phyloP scores from a whole-genome alignment of 352 stramenopile species.

The Phytophthora vignae region DNA sequence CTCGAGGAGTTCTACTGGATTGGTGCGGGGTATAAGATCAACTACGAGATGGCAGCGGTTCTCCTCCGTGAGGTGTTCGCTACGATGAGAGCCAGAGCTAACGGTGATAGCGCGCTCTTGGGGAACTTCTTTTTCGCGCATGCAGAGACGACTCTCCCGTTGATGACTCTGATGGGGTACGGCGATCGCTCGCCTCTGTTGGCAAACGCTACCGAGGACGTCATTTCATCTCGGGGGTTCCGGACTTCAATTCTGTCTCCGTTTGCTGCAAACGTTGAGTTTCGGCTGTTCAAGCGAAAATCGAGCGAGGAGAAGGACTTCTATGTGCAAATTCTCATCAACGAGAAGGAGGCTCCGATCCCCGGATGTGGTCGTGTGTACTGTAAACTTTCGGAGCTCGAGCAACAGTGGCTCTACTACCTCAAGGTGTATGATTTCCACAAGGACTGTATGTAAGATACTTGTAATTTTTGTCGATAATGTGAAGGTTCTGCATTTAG shows the following conservation, averaged over 20 bases:
- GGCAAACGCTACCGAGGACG: slow-evolving; percentile 33
- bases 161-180: slow-evolving; percentile 61
- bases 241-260: slow-evolving; percentile 50
- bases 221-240: slow-evolving; percentile 47
- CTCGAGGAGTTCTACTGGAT: slow-evolving; percentile 59
- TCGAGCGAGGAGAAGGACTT: slow-evolving; percentile 10
- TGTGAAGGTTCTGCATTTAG: slow-evolving; percentile 22
- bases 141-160: slow-evolving; percentile 61
- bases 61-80: slow-evolving; percentile 46
- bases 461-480: not conserved
- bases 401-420: slow-evolving; percentile 45
- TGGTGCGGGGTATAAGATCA: slow-evolving; percentile 53
- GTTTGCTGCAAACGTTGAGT: slow-evolving; percentile 61
- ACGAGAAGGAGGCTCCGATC: slow-evolving; percentile 43
- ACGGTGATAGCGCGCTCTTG: slow-evolving; percentile 9
- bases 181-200: slow-evolving; percentile 38
- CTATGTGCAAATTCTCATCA: slow-evolving; percentile 57
- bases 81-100: slow-evolving; percentile 30
- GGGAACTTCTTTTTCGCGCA: slow-evolving; percentile 65
- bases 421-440: slow-evolving; percentile 46
- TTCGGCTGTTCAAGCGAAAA: slow-evolving; percentile 48
- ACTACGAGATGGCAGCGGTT: slow-evolving; percentile 59
- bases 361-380: slow-evolving; percentile 33
- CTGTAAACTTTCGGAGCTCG: slow-evolving; percentile 38
- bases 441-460: slow-evolving; percentile 33